A percentile compares a stretch with the other conserved stretches of the same genome.
Conservation (phyloP, 2,329 filamentous ascomycete genomes). For the Aspergillus quadricinctus region DNA sequence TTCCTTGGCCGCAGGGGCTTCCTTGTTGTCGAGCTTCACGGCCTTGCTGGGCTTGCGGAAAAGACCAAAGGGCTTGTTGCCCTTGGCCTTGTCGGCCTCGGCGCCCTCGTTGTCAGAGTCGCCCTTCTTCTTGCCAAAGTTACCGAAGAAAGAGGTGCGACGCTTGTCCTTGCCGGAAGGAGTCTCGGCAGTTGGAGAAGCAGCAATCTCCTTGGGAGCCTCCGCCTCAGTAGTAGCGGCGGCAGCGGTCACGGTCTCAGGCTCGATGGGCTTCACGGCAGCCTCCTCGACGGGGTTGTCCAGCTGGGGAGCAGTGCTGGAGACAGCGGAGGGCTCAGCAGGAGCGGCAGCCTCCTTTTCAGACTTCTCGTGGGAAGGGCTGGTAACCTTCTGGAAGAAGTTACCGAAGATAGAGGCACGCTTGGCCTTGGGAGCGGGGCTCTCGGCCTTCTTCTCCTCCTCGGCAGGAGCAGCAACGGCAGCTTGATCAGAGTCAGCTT, state of each 20-base stretch:
- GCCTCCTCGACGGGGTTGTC: slow-evolving; percentile 41
- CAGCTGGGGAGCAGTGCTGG: slow-evolving; percentile 47
- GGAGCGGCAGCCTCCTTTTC: slow-evolving; percentile 48
- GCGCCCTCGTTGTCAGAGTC: slow-evolving; percentile 45
- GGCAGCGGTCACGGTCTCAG: slow-evolving; percentile 43
- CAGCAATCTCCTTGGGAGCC: slow-evolving; percentile 28
- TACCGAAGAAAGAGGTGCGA: slow-evolving; percentile 52
- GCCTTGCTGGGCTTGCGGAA: slow-evolving; percentile 49
- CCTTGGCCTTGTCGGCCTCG: slow-evolving; percentile 44
- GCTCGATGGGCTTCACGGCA: slow-evolving; percentile 36
- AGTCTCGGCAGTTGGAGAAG: slow-evolving; percentile 27
- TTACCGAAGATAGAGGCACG: slow-evolving; percentile 79
- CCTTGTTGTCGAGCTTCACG: slow-evolving; percentile 40
- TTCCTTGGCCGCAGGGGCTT: slow-evolving; percentile 26
- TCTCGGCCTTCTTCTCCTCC: slow-evolving; percentile 40
- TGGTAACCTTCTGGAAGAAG: slow-evolving; percentile 65
- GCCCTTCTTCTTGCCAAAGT: slow-evolving; percentile 49
- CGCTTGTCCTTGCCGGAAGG: slow-evolving; percentile 45
- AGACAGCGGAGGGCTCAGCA: slow-evolving; percentile 42
- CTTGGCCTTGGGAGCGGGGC: slow-evolving; percentile 61
- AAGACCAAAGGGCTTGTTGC: slow-evolving; percentile 43
- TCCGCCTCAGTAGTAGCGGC: slow-evolving; percentile 40
- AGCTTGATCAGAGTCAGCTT: not conserved
- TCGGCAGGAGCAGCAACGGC: slow-evolving; percentile 27
- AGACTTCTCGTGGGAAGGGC: slow-evolving; percentile 43